Percentiles rank a stretch among this genome's conserved stretches.
phyloP scores from a whole-genome alignment of 179 eudicot genomes.

The Spergularia azorica region DNA sequence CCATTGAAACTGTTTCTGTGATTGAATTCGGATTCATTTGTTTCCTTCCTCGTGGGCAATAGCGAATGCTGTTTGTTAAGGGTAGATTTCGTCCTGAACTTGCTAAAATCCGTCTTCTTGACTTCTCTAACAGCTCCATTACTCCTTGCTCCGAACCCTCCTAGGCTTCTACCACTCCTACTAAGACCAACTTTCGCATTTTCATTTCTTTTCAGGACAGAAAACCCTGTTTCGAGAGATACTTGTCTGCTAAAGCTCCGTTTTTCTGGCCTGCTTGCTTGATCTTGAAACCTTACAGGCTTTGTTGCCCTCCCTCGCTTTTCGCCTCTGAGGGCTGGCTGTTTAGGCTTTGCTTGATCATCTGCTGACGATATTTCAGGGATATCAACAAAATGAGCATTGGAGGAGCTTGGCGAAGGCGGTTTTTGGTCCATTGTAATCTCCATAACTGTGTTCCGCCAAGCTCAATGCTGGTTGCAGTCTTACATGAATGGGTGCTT shows the following conservation, averaged over 20 bases:
- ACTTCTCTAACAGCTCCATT: slow-evolving; percentile 32
- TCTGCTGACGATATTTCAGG: slow-evolving; percentile 56
- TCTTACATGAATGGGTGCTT: background rate
- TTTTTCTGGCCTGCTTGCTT: slow-evolving; percentile 34
- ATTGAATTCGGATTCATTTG: slow-evolving; percentile 27
- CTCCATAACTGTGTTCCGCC: background rate
- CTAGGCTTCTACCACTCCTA: slow-evolving; percentile 88
- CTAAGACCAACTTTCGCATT: slow-evolving; percentile 41
- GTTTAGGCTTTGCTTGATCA: slow-evolving; percentile 23
- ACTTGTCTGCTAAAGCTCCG: slow-evolving; percentile 73
- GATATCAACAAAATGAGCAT: slow-evolving; percentile 59
- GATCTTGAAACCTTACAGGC: slow-evolving; percentile 44
- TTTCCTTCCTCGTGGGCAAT: slow-evolving; percentile 58
- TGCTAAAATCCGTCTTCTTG: slow-evolving; percentile 66
- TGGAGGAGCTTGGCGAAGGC: slow-evolving; percentile 30
- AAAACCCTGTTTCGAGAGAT: slow-evolving; percentile 87
- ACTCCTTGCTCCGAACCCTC: slow-evolving; percentile 56
- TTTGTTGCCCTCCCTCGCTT: slow-evolving; percentile 29
- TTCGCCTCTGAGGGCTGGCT: slow-evolving; percentile 16
- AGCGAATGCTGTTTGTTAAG: slow-evolving; percentile 64
- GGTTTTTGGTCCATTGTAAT: slow-evolving; percentile 26
- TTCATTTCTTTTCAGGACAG: slow-evolving; percentile 57
- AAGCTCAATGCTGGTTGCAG: background rate
- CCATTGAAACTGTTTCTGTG: slow-evolving; percentile 19
- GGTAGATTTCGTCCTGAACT: slow-evolving; percentile 75